Evolutionary conservation across 2,329 filamentous ascomycete species (phyloP).

Genomic region (Aureobasidium uvarum): DNA sequence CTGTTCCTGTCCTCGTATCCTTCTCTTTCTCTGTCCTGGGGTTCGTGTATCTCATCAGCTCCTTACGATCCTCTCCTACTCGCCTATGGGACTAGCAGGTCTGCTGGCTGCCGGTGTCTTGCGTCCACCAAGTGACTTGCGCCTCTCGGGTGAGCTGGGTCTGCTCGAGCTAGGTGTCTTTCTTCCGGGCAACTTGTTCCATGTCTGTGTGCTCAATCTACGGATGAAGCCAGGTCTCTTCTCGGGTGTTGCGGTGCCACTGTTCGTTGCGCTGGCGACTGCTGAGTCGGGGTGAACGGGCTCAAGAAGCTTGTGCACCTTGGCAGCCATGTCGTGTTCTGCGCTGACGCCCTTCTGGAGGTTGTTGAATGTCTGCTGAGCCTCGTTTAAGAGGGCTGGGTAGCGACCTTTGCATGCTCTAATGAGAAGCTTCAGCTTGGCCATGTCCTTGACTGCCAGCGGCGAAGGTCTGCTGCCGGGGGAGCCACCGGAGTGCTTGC

Average conservation of each 20-base stretch:
- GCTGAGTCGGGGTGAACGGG: slow-evolving; percentile 16
- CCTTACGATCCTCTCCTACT: not conserved
- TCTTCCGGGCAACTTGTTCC: slow-evolving; percentile 16
- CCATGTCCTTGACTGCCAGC: slow-evolving; percentile 15
- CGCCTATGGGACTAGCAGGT: slow-evolving; percentile 12
- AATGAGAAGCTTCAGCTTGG: slow-evolving; percentile 25
- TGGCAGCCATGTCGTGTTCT: slow-evolving; percentile 18
- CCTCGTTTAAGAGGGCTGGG: slow-evolving; percentile 11
- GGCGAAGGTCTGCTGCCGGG: slow-evolving; percentile 15
- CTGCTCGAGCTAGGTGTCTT: slow-evolving; percentile 24
- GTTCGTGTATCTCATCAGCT: not conserved
- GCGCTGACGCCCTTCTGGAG: slow-evolving; percentile 14
- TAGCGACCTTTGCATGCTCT: slow-evolving; percentile 26
- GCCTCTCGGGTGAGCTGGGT: not conserved
- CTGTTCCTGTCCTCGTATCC: not conserved
- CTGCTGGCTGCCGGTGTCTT: slow-evolving; percentile 22
- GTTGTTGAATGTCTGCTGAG: slow-evolving; percentile 12
- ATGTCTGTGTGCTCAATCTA: slow-evolving; percentile 24
- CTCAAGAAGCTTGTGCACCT: slow-evolving; percentile 20
- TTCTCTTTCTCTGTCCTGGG: slow-evolving; percentile 2
- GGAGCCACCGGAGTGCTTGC: slow-evolving; percentile 28
- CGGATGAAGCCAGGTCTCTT: slow-evolving; percentile 26
- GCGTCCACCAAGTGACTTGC: slow-evolving; percentile 6
- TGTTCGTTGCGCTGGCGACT: slow-evolving; percentile 5
- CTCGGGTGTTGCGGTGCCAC: slow-evolving; percentile 17